Evolutionary conservation across 768 basidiomycete genomes (phyloP).

Genomic region (Lentinula aciculospora): DNA sequence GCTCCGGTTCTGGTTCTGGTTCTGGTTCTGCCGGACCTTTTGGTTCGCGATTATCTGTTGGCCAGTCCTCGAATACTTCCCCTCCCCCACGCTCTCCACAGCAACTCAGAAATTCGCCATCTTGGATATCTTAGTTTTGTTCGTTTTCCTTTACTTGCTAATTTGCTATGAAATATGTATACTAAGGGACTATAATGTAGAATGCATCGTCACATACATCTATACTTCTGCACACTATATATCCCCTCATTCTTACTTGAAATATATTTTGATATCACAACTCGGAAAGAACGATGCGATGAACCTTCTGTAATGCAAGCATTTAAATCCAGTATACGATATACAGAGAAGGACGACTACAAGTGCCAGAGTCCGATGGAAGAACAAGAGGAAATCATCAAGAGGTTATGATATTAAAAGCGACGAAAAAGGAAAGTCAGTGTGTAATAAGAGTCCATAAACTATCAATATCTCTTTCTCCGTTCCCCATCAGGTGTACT

Average conservation of each 20-base stretch:
- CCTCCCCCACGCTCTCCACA: conserved; percentile 8
- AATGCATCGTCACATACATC: background rate
- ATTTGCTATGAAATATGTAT: background rate
- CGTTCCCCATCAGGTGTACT: conserved; percentile 8
- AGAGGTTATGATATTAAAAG: background rate
- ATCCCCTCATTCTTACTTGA: too few species aligned
- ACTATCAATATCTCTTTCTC: background rate
- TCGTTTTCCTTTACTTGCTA: background rate
- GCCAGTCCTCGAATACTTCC: conserved; percentile 13
- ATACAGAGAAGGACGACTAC: background rate
- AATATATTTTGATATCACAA: too few species aligned
- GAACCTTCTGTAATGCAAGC: background rate
- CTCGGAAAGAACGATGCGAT: too few species aligned
- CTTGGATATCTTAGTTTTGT: background rate
- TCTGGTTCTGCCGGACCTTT: background rate
- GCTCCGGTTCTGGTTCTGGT: background rate
- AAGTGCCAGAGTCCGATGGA: background rate
- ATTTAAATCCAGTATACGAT: background rate
- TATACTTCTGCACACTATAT: too few species aligned
- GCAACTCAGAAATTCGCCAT: background rate
- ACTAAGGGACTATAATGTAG: background rate
- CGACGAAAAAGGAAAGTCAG: background rate
- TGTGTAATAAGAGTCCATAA: background rate
- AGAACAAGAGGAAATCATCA: background rate
- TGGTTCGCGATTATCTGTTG: conserved; percentile 7